phyloP scores from a whole-genome alignment of 2,329 filamentous ascomycete species.

The Pseudogymnoascus sp. region DNA sequence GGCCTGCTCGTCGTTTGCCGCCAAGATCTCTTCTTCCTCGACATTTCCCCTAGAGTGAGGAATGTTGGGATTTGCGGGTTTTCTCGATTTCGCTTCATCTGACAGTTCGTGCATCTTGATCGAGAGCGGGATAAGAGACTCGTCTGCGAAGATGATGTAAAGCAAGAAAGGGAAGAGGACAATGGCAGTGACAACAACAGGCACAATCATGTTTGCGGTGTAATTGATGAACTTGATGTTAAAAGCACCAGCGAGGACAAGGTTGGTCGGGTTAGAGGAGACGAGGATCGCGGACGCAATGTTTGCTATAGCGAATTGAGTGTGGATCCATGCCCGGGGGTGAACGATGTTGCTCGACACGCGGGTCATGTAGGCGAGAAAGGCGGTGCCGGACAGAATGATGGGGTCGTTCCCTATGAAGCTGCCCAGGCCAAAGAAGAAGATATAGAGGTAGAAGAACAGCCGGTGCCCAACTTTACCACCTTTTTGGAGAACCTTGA shows the following conservation, averaged over 20 bases:
- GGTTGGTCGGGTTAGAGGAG: constrained; percentile 71
- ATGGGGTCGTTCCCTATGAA: constrained; percentile 73
- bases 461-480: constrained; percentile 60
- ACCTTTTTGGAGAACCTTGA: constrained; percentile 62
- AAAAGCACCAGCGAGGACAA: constrained; percentile 68
- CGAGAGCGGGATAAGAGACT: constrained; percentile 54
- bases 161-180: constrained; percentile 64
- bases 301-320: constrained; percentile 66
- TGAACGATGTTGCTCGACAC: constrained; percentile 67
- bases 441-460: constrained; percentile 67
- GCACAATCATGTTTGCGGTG: constrained; percentile 72
- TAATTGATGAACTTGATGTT: constrained; percentile 66
- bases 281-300: constrained; percentile 70
- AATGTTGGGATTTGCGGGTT: constrained; percentile 67
- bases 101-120: constrained; percentile 65
- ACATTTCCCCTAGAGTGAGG: constrained; percentile 53
- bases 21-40: constrained; percentile 43
- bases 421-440: constrained; percentile 62
- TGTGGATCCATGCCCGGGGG: constrained; percentile 66
- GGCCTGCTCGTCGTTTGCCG: constrained; percentile 42
- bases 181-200: constrained; percentile 60
- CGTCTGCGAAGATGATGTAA: constrained; percentile 61
- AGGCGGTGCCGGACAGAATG: constrained; percentile 67
- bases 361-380: constrained; percentile 70
- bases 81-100: constrained; percentile 45